Evolutionary conservation across 2,329 filamentous ascomycete species (phyloP).

Genomic region (Fusarium euwallaceae): DNA sequence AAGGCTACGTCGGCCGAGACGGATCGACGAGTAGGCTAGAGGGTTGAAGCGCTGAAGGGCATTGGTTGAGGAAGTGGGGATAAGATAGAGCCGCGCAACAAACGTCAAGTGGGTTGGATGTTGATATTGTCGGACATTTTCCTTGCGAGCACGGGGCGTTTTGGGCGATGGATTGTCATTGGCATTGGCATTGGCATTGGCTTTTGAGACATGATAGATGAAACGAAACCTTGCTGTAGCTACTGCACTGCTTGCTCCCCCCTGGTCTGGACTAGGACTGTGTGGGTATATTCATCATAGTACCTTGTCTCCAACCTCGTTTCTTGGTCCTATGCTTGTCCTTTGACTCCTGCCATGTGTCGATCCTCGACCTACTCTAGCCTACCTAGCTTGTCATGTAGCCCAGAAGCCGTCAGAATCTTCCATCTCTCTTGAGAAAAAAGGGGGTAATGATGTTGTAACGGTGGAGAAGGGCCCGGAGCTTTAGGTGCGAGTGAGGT

Average conservation of each 20-base stretch:
- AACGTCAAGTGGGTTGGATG: slow-evolving; percentile 30
- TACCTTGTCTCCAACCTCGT: not conserved
- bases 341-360: not conserved
- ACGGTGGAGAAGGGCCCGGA: slow-evolving; percentile 34
- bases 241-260: not conserved
- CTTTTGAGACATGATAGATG: slow-evolving; percentile 8
- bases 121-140: slow-evolving; percentile 21
- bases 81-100: not conserved
- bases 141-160: slow-evolving; percentile 32
- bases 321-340: slow-evolving; percentile 4
- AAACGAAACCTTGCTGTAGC: not conserved
- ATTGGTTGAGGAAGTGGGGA: slow-evolving; percentile 13
- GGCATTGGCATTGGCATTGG: slow-evolving; percentile 14
- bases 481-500: slow-evolving; percentile 30
- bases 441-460: slow-evolving; percentile 15
- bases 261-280: not conserved
- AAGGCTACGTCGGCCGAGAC: slow-evolving; percentile 66
- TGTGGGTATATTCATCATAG: slow-evolving; percentile 1
- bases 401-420: slow-evolving; percentile 28
- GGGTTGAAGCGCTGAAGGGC: not conserved
- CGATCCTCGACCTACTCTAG: slow-evolving; percentile 13
- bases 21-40: slow-evolving; percentile 62
- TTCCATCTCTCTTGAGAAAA: not conserved
- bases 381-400: not conserved
- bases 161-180: slow-evolving; percentile 32